These are phyloP conservation scores for Penicillium frequentans DNA, from an alignment of 2,329 filamentous ascomycete species.

Conservation along the genomic window DNA sequence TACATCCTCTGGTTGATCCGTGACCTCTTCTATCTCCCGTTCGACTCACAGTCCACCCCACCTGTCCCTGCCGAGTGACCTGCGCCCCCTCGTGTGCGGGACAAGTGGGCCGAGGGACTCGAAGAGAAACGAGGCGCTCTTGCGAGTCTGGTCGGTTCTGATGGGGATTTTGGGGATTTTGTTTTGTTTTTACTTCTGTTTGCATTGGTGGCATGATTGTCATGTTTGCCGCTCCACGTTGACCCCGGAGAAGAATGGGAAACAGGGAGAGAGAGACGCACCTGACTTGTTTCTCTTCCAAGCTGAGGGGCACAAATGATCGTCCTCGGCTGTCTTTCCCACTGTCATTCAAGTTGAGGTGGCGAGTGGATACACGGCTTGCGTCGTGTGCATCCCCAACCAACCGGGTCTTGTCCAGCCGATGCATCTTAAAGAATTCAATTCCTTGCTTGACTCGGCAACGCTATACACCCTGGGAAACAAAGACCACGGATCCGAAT, in stretches of 20 bases:
- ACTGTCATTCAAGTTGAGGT: background rate
- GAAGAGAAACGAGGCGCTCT: background rate
- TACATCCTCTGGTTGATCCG: conserved; percentile 44
- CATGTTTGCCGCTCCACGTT: background rate
- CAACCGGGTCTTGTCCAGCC: background rate
- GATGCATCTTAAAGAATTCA: background rate
- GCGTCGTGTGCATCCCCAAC: background rate
- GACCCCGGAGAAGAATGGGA: background rate
- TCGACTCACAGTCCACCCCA: conserved; percentile 22
- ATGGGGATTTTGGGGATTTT: background rate
- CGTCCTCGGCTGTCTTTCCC: background rate
- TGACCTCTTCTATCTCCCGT: conserved; percentile 39
- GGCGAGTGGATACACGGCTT: background rate
- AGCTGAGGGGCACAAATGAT: background rate
- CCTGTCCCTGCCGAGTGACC: conserved; percentile 8
- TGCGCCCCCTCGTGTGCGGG: background rate
- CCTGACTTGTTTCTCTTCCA: background rate
- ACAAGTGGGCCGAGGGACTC: background rate
- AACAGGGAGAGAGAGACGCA: background rate
- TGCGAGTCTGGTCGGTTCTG: background rate
- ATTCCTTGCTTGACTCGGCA: background rate
- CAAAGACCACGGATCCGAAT: background rate
- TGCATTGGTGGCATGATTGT: background rate
- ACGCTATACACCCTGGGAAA: background rate
- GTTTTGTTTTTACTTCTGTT: background rate